Evolutionary conservation across 2,329 filamentous ascomycete species (phyloP), one percentile per base, ranked within the genome.

Genomic region (Phaeophleospora eucalypticola): DNA sequence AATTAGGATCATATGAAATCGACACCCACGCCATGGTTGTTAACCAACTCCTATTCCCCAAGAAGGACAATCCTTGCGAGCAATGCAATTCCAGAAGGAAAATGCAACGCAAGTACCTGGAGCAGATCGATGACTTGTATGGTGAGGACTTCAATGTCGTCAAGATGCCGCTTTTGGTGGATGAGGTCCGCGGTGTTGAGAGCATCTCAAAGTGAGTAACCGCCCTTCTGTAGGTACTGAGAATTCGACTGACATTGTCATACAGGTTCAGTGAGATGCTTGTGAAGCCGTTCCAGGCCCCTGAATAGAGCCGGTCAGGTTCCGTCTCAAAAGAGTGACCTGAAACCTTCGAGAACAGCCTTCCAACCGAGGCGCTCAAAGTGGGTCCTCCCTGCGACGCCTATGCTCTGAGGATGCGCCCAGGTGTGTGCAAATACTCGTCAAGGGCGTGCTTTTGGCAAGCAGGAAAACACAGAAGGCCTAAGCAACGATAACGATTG

Each of bases 61-160:
- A 87, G 69, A 79, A 84, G 57, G 84, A 83, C 43, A 94, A 86
- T 65, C 79, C 82, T 29, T 98, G 93, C 70, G 89, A 96, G 53
- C 93, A 98, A 75, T 98, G 93, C 72, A 95, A 89, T 65, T 87
- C 93, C 37, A 78, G 93, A 56, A 78, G 90, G 64, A 94, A 94
- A 76, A 98, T 98, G 93, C 93, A 98, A 77, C 93, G 89, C 77
- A 98, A 98, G 75, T 98, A 98, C 67, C 78, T 98, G 36, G 90
- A 97, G 66, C 91, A 98, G 77, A 97, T 97, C 62, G 90, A 95
- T 71, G 93, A 98, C 74, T 73, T 98, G 49, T 98, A 98, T 67
- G 63, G 62, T n/a, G 90, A 96, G 65, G 93, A 98, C 69, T 98
- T 98, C 75, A 95, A 98, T 66, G 90, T 98, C 33, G 91, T 98